Percentiles rank a stretch among this genome's conserved stretches.
Conservation (phyloP, 2,329 filamentous ascomycete genomes). For the Fusarium robinianum region DNA sequence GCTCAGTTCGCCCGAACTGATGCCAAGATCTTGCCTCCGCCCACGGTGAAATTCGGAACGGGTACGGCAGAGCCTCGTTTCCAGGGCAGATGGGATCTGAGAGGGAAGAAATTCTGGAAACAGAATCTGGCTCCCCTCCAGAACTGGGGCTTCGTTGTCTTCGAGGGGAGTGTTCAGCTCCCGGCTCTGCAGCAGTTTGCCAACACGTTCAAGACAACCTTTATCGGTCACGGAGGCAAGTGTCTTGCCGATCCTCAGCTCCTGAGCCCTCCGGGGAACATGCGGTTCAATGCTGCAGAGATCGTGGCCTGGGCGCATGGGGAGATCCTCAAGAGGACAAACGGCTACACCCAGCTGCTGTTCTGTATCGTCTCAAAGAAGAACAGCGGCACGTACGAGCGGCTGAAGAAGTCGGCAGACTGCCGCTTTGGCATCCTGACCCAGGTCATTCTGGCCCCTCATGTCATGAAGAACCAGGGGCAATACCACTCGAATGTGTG, state of each 20-base stretch:
- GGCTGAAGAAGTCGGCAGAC: conserved; percentile 88
- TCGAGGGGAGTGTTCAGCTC: conserved; percentile 59
- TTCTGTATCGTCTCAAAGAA: conserved; percentile 77
- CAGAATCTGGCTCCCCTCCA: conserved; percentile 65
- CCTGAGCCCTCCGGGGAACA: conserved; percentile 38
- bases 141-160: conserved; percentile 75
- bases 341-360: conserved; percentile 71
- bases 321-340: conserved; percentile 58
- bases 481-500: conserved; percentile 94
- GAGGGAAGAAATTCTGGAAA: conserved; percentile 73
- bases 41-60: conserved; percentile 70
- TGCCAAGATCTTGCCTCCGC: conserved; percentile 72
- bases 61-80: conserved; percentile 63
- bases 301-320: conserved; percentile 52
- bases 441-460: conserved; percentile 75
- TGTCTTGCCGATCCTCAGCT: conserved; percentile 44
- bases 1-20: conserved; percentile 66
- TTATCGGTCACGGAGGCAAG: conserved; percentile 55
- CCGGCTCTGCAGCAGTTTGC: conserved; percentile 40
- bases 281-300: conserved; percentile 51
- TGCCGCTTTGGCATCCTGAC: conserved; percentile 82
- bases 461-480: conserved; percentile 69
- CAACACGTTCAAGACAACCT: conserved; percentile 50
- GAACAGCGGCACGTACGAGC: conserved; percentile 73
- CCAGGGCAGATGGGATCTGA: conserved; percentile 83